A percentile compares a stretch with the other conserved stretches of the same genome.
These are phyloP conservation scores for Sporothrix pallida DNA, from an alignment of 2,329 filamentous ascomycete genomes.

Conservation along the genomic window DNA sequence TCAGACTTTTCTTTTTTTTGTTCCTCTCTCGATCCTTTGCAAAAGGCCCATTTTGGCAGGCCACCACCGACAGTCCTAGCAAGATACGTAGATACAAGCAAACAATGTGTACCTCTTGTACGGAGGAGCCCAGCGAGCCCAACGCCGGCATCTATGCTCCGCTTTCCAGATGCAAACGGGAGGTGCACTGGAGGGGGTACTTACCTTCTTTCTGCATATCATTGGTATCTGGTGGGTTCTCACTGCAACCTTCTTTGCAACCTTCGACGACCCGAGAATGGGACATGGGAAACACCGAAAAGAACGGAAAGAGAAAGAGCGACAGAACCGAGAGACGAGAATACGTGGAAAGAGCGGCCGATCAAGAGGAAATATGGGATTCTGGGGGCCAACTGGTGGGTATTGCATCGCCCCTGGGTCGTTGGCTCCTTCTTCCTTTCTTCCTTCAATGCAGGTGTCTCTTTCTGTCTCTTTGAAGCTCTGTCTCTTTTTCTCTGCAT, in stretches of 20 bases:
- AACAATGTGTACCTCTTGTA: background rate
- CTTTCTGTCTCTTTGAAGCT: background rate
- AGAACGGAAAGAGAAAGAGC: slow-evolving; percentile 2
- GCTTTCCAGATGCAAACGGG: background rate
- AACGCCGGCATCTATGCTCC: background rate
- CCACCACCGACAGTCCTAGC: background rate
- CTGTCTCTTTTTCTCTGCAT: background rate
- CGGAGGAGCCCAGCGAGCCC: background rate
- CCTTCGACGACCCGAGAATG: background rate
- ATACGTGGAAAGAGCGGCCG: background rate
- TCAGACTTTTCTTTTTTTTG: too few species aligned
- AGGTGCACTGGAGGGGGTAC: background rate
- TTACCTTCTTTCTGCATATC: background rate
- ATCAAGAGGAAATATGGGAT: too few species aligned
- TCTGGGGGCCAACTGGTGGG: slow-evolving; percentile 22
- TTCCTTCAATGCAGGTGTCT: background rate
- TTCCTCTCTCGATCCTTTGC: background rate
- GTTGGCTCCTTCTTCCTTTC: slow-evolving; percentile 13
- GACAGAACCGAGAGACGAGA: background rate
- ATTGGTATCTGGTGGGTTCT: background rate
- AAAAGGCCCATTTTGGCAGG: background rate
- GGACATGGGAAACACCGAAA: background rate
- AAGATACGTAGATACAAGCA: background rate
- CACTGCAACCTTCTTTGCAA: slow-evolving; percentile 10
- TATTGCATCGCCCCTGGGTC: background rate